phyloP scores from a whole-genome alignment of 129 eudicot species.

The Logfia minima region DNA sequence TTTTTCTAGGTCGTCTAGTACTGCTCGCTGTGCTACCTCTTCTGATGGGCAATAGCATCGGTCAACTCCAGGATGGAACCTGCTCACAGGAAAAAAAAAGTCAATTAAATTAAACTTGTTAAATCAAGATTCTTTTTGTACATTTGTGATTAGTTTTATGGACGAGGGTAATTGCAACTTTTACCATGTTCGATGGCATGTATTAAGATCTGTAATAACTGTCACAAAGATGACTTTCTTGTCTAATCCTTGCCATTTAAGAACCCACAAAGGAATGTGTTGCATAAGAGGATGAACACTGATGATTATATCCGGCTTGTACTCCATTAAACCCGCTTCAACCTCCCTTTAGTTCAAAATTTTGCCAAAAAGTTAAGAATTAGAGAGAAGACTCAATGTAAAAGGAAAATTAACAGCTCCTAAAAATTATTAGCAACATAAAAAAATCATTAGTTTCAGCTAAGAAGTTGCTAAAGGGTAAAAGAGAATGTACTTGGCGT shows the following conservation, averaged over 20 bases:
- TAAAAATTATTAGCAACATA: background rate
- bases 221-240: conserved; percentile 93
- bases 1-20: conserved; percentile 59
- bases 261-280: conserved; percentile 90
- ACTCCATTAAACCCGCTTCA: conserved; percentile 97
- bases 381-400: too few species aligned
- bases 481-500: conserved; percentile 71
- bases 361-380: conserved; percentile 9
- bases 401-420: too few species aligned
- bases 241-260: conserved; percentile 94
- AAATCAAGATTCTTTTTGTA: background rate
- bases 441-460: background rate
- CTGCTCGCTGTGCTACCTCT: conserved; percentile 84
- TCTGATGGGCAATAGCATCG: conserved; percentile 90
- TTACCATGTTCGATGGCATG: conserved; percentile 93
- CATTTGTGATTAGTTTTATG: background rate
- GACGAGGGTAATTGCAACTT: conserved; percentile 17
- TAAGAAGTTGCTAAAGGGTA: background rate
- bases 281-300: conserved; percentile 99
- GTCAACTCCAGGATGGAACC: conserved; percentile 93
- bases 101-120: too few species aligned
- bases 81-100: conserved; percentile 17
- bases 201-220: conserved; percentile 85
- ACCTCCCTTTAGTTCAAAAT: conserved; percentile 61
- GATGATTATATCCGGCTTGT: conserved; percentile 91